These are phyloP conservation scores for Aspergillus bombycis DNA, from an alignment of 2,329 filamentous ascomycete species.

Conservation along the genomic window DNA sequence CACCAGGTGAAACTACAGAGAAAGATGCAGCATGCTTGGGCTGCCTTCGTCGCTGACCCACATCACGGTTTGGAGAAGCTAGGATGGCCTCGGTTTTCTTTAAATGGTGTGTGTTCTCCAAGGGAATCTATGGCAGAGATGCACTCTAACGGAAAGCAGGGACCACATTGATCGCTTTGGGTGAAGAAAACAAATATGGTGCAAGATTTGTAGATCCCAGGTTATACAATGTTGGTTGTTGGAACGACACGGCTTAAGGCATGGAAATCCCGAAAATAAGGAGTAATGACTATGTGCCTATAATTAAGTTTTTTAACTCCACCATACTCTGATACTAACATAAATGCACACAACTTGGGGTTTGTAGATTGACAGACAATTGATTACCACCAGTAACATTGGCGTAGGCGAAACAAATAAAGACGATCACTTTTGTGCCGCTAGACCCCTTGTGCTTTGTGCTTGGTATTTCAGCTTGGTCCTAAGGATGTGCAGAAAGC, in stretches of 20 bases:
- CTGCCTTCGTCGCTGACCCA: constrained; percentile 45
- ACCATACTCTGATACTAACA: neutral
- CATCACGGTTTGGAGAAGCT: constrained; percentile 35
- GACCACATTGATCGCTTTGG: neutral
- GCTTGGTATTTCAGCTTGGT: neutral
- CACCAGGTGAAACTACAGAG: constrained; percentile 37
- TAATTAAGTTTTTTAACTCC: neutral
- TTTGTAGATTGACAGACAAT: too few species aligned
- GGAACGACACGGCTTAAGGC: neutral
- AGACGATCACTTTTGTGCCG: neutral
- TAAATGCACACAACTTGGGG: too few species aligned
- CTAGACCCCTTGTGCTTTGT: neutral
- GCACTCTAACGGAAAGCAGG: neutral
- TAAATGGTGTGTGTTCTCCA: constrained; percentile 11
- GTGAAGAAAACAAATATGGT: neutral
- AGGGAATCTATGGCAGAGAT: fast-evolving
- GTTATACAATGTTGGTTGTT: neutral
- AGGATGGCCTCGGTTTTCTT: constrained; percentile 44
- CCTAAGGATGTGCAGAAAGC: neutral
- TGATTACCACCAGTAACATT: neutral
- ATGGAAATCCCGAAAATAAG: neutral
- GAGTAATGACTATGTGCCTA: neutral
- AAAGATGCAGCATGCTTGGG: constrained; percentile 49
- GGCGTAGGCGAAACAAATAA: neutral
- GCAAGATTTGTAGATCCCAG: neutral